Evolutionary conservation across 108 stramenopile species (phyloP).

Genomic region (Pseudonitzschia pungens): DNA sequence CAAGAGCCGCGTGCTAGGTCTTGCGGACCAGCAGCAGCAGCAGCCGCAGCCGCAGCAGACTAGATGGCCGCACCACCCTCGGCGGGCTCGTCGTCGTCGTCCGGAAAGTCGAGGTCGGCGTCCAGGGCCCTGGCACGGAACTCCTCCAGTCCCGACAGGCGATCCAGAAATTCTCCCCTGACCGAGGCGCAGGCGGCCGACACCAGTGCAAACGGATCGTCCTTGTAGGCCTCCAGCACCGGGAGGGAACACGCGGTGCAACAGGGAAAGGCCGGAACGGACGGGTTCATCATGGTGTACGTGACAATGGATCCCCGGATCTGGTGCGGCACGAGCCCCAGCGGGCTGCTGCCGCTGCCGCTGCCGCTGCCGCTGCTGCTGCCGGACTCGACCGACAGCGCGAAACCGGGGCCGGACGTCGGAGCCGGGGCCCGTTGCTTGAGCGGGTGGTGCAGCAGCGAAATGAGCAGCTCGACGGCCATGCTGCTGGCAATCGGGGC

Average conservation of each 20-base stretch:
- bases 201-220: conserved; percentile 78
- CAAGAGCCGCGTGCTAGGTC: no score
- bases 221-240: conserved; percentile 79
- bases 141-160: conserved; percentile 64
- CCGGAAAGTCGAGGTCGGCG: conserved; percentile 31
- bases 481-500: conserved; percentile 94
- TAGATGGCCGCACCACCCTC: no score
- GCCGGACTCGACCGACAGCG: conserved; percentile 40
- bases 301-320: conserved; percentile 90
- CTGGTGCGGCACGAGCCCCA: conserved; percentile 90
- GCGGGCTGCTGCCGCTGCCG: conserved; percentile 26
- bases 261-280: conserved; percentile 82
- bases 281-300: conserved; percentile 91
- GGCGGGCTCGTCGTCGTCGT: conserved; percentile 16
- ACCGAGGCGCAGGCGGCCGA: conserved; percentile 75
- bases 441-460: conserved; percentile 88
- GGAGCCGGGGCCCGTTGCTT: conserved; percentile 60
- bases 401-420: conserved; percentile 30
- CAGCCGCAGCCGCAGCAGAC: background rate
- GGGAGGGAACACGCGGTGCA: conserved; percentile 91
- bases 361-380: conserved; percentile 5
- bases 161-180: conserved; percentile 68
- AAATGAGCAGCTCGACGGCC: conserved; percentile 94
- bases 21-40: background rate
- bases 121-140: conserved; percentile 52